These are phyloP conservation scores for Alternaria dauci DNA, from an alignment of 2,329 filamentous ascomycete genomes.

Conservation along the genomic window DNA sequence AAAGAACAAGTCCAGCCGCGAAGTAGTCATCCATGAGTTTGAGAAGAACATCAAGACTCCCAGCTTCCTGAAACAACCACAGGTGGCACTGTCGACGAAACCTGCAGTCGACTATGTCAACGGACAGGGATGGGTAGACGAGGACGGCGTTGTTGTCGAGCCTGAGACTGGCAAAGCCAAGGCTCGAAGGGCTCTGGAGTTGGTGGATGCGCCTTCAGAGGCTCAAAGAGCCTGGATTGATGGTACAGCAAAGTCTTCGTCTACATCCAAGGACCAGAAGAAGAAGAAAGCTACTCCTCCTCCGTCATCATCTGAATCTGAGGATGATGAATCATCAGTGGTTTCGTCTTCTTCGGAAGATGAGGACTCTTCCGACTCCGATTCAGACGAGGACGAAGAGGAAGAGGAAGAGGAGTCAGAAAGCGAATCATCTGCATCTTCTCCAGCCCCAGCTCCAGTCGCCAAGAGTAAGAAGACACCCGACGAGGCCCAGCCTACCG, in stretches of 20 bases:
- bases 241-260: slow-evolving; percentile 27
- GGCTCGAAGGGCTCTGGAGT: slow-evolving; percentile 43
- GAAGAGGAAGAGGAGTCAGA: slow-evolving; percentile 29
- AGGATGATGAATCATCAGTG: slow-evolving; percentile 45
- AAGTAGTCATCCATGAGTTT: slow-evolving; percentile 86
- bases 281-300: slow-evolving; percentile 37
- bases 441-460: slow-evolving; percentile 22
- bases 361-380: slow-evolving; percentile 31
- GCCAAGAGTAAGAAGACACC: slow-evolving; percentile 21
- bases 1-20: slow-evolving; percentile 61
- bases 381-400: slow-evolving; percentile 31
- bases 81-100: slow-evolving; percentile 55
- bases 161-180: slow-evolving; percentile 51
- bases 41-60: slow-evolving; percentile 83
- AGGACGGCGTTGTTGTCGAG: slow-evolving; percentile 78
- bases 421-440: slow-evolving; percentile 21
- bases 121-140: slow-evolving; percentile 87
- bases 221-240: slow-evolving; percentile 31
- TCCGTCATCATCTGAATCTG: slow-evolving; percentile 35
- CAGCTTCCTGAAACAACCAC: slow-evolving; percentile 74
- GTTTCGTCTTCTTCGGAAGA: slow-evolving; percentile 49
- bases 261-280: slow-evolving; percentile 28
- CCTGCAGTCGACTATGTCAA: slow-evolving; percentile 75
- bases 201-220: slow-evolving; percentile 40
- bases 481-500: slow-evolving; percentile 22